phyloP scores from a whole-genome alignment of 306 rosid species.

The Ochetophila trinervis region DNA sequence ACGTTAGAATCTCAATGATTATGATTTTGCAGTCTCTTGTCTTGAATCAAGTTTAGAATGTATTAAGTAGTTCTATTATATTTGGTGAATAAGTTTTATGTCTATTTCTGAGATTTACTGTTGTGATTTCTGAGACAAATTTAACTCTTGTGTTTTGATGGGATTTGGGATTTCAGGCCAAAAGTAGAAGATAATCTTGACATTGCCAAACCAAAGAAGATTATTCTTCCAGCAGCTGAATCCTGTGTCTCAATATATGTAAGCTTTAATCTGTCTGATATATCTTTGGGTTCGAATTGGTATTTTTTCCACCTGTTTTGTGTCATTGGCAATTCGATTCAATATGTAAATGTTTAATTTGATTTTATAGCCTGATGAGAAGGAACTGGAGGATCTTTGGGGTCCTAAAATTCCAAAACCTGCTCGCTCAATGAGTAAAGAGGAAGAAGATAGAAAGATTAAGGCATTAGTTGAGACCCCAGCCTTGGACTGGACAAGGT shows the following conservation, averaged over 20 bases:
- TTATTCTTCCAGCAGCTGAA: constrained; percentile 40
- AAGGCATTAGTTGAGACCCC: constrained; percentile 84
- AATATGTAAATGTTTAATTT: constrained; percentile 13
- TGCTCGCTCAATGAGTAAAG: constrained; percentile 52
- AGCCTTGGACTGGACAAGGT: constrained; percentile 93
- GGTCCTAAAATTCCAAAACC: constrained; percentile 74
- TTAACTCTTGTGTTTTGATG: too few species aligned
- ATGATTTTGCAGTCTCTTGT: too few species aligned
- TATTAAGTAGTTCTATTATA: too few species aligned
- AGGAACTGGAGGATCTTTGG: constrained; percentile 96
- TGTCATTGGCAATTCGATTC: neutral
- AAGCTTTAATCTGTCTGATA: constrained; percentile 20
- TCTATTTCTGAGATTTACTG: too few species aligned
- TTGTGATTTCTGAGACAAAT: too few species aligned
- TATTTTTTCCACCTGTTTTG: neutral
- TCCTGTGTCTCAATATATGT: constrained; percentile 62
- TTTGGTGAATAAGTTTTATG: constrained; percentile 1
- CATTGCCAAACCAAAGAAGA: constrained; percentile 51
- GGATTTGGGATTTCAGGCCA: constrained; percentile 50
- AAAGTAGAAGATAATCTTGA: constrained; percentile 58
- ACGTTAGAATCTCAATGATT: too few species aligned
- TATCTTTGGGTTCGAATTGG: neutral
- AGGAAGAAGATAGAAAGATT: constrained; percentile 90
- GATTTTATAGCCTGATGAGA: constrained; percentile 61
- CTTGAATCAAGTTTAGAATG: too few species aligned